Evolutionary conservation across 2,329 filamentous ascomycete species (phyloP), one percentile per base, ranked within the genome.

Genomic region (Aspergillus spinulosporus): DNA sequence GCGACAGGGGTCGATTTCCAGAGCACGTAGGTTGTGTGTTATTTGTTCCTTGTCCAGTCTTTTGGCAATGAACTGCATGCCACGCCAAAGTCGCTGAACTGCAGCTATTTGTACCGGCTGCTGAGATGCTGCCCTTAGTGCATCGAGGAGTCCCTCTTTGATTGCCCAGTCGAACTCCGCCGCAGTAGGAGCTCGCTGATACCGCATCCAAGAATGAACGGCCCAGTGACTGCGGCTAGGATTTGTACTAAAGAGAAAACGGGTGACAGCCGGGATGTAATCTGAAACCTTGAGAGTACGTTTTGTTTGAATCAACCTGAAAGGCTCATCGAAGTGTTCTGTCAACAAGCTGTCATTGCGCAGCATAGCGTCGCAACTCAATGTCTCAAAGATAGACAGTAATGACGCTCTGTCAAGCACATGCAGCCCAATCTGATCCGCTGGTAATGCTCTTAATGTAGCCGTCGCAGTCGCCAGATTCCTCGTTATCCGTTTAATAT

Each of bases 101-200:
- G 82, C 77, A 52, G 76, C 70, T 43, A 75, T 62, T 60, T 80
- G 79, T 12, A 78, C 72, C 21, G 21, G 21, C 53, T 78, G 81
- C 57, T 80, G 76, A 48, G 83, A 82, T 1, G 88, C 85, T 29
- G 82, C 79, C 49, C 82, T 76, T 57, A 96, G 85, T 5, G 86
- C 86, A 54, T 82, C 78, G 36, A 86, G 77, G 14, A 97, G 78
- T 34, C 87, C 86, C 59, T 89, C 87, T 60, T 87, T 86, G 40
- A 97, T 85, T 8, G 90, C 89, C 88, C 89, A 95, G 43, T 96
- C 89, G 69, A 96, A 97, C 62, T 94, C 89, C 36, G 85, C 81
- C 7, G 82, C 78, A 0, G 87, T 85, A 49, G 95, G 81, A 15
- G 81, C 78, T 9, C 84, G 80, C 47, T 82, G 80, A 60, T 89